Conservation (phyloP, 139 green algal genomes). For the Volvox reticuliferus region DNA sequence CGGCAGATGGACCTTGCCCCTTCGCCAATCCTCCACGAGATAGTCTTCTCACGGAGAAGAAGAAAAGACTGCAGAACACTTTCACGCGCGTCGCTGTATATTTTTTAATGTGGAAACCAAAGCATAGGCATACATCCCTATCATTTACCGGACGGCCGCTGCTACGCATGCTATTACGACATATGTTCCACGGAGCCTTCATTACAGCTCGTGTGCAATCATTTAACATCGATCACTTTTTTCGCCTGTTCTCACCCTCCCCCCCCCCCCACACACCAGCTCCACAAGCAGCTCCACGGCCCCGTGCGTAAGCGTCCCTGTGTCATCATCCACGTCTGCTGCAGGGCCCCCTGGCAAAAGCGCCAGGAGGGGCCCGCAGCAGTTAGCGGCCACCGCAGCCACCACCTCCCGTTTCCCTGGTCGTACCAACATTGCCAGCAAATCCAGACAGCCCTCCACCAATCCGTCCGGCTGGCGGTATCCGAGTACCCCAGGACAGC, state of each 20-base stretch:
- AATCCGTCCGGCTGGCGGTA: slow-evolving; percentile 33
- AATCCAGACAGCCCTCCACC: slow-evolving; percentile 48
- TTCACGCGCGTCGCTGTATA: no score
- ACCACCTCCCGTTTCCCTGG: slow-evolving; percentile 15
- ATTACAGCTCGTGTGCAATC: neutral
- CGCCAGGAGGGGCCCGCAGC: neutral
- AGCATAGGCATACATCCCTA: no score
- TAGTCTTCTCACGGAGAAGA: no score
- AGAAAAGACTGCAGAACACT: no score
- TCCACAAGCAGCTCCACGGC: slow-evolving; percentile 42
- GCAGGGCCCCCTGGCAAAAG: neutral
- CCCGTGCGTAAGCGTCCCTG: neutral
- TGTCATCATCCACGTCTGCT: neutral
- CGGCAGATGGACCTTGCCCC: no score
- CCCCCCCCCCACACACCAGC: slow-evolving; percentile 14
- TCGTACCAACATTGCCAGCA: slow-evolving; percentile 40
- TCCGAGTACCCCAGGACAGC: no score
- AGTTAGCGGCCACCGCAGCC: neutral
- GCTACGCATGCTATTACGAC: no score
- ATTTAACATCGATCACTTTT: neutral
- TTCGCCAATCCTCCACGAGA: no score
- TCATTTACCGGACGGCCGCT: no score
- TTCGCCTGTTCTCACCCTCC: neutral
- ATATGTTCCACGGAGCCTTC: no score
- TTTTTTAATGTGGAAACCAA: no score